Evolutionary conservation across 1,284 basidiomycete species (phyloP), one percentile per base, ranked within the genome.

Genomic region (Tylopilus orsonianus): DNA sequence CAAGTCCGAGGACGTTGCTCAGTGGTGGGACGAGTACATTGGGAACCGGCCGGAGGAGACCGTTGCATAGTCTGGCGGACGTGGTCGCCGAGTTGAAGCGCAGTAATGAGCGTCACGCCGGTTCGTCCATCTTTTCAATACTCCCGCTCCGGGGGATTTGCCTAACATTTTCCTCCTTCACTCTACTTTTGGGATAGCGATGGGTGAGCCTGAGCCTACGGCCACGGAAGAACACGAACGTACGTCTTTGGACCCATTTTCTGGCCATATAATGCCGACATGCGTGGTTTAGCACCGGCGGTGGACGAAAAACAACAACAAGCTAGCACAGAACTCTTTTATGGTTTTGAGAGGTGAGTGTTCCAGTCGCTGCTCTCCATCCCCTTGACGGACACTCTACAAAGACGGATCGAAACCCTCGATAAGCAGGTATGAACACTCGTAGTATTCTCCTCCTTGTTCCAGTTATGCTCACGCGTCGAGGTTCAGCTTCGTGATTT

Each of bases 351-450:
- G 39, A 57, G 30, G 67, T 55, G 19, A 24, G 56, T 41, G 4
- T 23, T 16, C 30, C 30, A 13, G n/a, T 3, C n/a, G 3, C 23
- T 2, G 24, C 14, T 16, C 14, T 37, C 13, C 7, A 5, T n/a
- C 22, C 1, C 26, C 5, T 49, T 35, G 1, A 12, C 22, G 46
- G 29, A 38, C 10, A 3, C 26, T 6, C 18, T 12, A 39, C 16
- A 12, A 27, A 69, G 64, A 27, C 58, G 59, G 18, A 49, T 66
- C 16, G 67, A 68, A 29, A 63, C 36, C 23, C 57, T 67, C 3
- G 58, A 68, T 48, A 66, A 66, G 33, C 67, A 66, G 61, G 64
- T 66, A 50, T 3, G 62, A 14, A 30, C 10, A 4, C 8, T 8
- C 16, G 3, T 4, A 2, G n/a, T 16, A 3, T 33, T 13, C 16